Conservation (phyloP, 2,329 filamentous ascomycete genomes). For the Alternaria alternata region DNA sequence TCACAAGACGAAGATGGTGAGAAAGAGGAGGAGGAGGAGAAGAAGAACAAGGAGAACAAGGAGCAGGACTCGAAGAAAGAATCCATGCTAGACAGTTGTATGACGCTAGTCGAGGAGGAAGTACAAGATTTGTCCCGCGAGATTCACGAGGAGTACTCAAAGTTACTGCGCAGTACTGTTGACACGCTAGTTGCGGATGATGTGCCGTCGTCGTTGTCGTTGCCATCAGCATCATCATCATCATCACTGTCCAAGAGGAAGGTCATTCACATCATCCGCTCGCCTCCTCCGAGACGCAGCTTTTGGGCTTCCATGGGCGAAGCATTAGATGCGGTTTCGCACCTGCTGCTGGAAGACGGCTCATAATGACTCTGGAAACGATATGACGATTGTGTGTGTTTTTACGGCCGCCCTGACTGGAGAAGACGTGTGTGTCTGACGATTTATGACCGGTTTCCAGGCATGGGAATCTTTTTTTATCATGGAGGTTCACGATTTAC, state of each 20-base stretch:
- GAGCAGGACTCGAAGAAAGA: background rate
- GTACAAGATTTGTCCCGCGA: background rate
- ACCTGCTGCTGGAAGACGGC: slow-evolving; percentile 13
- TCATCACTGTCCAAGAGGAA: background rate
- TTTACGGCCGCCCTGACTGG: too few species aligned
- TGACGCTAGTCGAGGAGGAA: slow-evolving; percentile 14
- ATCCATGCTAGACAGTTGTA: slow-evolving; percentile 23
- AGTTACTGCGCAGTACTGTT: slow-evolving; percentile 8
- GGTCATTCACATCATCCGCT: slow-evolving; percentile 21
- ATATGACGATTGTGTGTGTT: background rate
- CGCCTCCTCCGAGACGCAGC: slow-evolving; percentile 21
- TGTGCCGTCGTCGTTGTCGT: background rate
- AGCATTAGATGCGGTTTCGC: slow-evolving; percentile 31
- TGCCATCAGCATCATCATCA: too few species aligned
- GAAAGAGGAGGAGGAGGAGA: background rate
- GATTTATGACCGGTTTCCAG: too few species aligned
- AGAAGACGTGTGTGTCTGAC: too few species aligned
- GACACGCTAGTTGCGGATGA: slow-evolving; percentile 13
- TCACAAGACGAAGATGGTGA: background rate
- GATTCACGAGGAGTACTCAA: slow-evolving; percentile 12
- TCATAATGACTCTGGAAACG: background rate
- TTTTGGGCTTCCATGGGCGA: slow-evolving; percentile 35
- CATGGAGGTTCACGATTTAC: too few species aligned
- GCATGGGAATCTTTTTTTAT: too few species aligned
- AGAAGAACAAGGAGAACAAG: background rate